These are phyloP conservation scores for Fragaria vesca DNA, from an alignment of 306 rosid genomes.

Conservation along the genomic window DNA sequence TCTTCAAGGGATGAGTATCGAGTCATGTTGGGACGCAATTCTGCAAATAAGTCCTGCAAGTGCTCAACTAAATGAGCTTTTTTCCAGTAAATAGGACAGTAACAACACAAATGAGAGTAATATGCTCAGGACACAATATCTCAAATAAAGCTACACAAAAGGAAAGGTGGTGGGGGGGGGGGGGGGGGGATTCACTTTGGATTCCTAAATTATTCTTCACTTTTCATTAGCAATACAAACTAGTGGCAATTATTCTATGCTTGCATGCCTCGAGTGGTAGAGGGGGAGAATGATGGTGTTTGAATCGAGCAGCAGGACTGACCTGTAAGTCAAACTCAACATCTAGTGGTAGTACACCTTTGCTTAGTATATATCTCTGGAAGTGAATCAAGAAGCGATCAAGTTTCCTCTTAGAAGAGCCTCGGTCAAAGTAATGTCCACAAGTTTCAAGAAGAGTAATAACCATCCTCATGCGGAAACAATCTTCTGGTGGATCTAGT, in stretches of 20 bases:
- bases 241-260: no score
- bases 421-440: slow-evolving; percentile 97
- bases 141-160: slow-evolving; percentile 5
- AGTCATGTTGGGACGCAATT: slow-evolving; percentile 87
- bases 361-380: slow-evolving; percentile 90
- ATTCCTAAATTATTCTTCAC: neutral
- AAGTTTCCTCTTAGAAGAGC: slow-evolving; percentile 97
- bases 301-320: slow-evolving; percentile 26
- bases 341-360: slow-evolving; percentile 86
- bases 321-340: slow-evolving; percentile 96
- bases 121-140: slow-evolving; percentile 3
- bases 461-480: slow-evolving; percentile 92
- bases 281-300: neutral
- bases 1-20: slow-evolving; percentile 81
- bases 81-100: neutral
- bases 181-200: neutral
- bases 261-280: neutral
- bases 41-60: slow-evolving; percentile 88
- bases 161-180: no score
- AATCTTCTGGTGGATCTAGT: slow-evolving; percentile 97
- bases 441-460: slow-evolving; percentile 94
- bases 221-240: neutral
- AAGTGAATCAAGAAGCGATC: slow-evolving; percentile 79
- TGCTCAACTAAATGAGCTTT: slow-evolving; percentile 24
- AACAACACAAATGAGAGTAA: neutral